Evolutionary conservation across 2,329 filamentous ascomycete species (phyloP).

Genomic region (Venturia aucupariae): DNA sequence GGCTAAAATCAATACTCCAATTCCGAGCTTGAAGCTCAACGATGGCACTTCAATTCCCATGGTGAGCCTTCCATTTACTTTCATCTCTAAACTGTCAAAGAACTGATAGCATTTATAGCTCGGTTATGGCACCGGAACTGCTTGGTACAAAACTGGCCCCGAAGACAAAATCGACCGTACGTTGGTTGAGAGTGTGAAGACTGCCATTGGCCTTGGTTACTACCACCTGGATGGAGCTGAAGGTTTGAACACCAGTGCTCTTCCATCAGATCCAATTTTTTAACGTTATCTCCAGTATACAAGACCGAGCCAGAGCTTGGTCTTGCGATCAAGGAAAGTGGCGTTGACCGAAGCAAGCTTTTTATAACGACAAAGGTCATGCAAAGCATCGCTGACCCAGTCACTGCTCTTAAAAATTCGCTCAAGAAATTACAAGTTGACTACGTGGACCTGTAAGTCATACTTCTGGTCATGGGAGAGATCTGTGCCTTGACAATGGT

Average conservation of each 20-base stretch:
- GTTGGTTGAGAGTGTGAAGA: conserved; percentile 47
- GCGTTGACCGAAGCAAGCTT: conserved; percentile 37
- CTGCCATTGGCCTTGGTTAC: conserved; percentile 60
- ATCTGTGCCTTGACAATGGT: not conserved
- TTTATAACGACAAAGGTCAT: conserved; percentile 48
- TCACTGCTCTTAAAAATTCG: conserved; percentile 44
- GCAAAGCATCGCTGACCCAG: conserved; percentile 47
- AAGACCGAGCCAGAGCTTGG: conserved; percentile 43
- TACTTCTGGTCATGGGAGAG: not conserved
- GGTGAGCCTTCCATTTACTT: conserved; percentile 33
- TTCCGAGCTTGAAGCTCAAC: conserved; percentile 58
- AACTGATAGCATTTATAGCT: conserved; percentile 41
- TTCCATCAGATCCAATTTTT: not conserved
- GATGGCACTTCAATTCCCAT: conserved; percentile 66
- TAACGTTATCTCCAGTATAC: conserved; percentile 29
- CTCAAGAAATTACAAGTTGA: conserved; percentile 51
- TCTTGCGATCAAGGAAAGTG: conserved; percentile 36
- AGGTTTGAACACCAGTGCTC: conserved; percentile 31
- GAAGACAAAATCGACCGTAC: conserved; percentile 47
- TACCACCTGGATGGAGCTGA: conserved; percentile 68
- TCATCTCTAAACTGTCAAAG: too few relatives aligned
- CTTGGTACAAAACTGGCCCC: conserved; percentile 46
- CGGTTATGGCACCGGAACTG: conserved; percentile 64
- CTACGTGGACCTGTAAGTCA: conserved; percentile 51
- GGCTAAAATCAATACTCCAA: conserved; percentile 38